Evolutionary conservation across 2,329 filamentous ascomycete genomes (phyloP), one percentile per base, ranked within the genome.

Genomic region (Sclerotinia minor): DNA sequence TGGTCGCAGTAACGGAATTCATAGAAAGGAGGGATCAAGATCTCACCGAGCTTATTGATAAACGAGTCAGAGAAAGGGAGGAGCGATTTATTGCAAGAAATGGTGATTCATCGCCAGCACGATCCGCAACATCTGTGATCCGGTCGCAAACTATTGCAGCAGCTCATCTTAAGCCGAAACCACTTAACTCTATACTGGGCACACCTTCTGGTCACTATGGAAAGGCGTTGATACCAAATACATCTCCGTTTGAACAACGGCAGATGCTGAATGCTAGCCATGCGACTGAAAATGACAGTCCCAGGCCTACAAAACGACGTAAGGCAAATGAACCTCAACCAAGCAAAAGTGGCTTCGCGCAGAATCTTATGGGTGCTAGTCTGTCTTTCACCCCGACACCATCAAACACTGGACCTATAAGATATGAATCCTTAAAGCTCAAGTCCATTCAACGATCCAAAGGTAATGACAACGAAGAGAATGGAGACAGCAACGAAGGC

Each of bases 1-100:
- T 96, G 68, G 90, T 97, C 15, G 88, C 97, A 78, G 92, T 97
- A 2, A 85, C 86, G 32, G 92, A 97, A 68, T 85, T 84, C 50
- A 81, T 91, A n/a, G 91, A 89, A 9, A 85, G 83, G 45, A 87
- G 85, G 2, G 85, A 94, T 72, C 93, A 94, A 63, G 92, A 97
- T 74, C 77, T 97, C 35, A 87, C 90, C 0, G 88, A 89, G 38
- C 78, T 97, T 38, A 80, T 95, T 57, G 89, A 91, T 70, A 93
- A 90, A 78, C 85, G 86, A 68, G 80, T 81, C 13, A 88, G 85
- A 73, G 83, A 88, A 68, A 85, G 82, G 52, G 83, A 84, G 58
- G 79, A 79, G 7, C 80, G 80, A 67, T 80, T 79, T 65, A 80
- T 81, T 19, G 77, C 73, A 24, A 75, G 73, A 73, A 63, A 71